phyloP scores from a whole-genome alignment of 2,329 filamentous ascomycete species.

The Penicillium sp. region DNA sequence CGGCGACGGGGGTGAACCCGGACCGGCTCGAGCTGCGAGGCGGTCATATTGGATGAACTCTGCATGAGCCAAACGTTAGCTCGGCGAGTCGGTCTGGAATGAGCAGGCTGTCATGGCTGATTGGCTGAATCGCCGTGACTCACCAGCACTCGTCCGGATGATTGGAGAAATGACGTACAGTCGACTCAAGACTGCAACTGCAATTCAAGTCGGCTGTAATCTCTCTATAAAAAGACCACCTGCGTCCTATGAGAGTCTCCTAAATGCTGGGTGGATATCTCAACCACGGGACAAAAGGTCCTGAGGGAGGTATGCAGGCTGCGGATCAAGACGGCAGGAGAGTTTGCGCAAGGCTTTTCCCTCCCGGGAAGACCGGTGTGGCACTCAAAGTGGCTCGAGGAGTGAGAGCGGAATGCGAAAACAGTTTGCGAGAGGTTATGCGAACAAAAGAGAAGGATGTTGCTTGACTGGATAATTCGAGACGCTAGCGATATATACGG shows the following conservation, averaged over 20 bases:
- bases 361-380: constrained; percentile 1
- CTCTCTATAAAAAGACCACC: constrained; percentile 5
- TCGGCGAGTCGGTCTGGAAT: background rate
- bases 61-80: constrained; percentile 10
- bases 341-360: background rate
- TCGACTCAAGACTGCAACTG: constrained; percentile 17
- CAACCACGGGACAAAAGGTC: background rate
- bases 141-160: constrained; percentile 12
- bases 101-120: constrained; percentile 9
- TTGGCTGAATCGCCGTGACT: constrained; percentile 17
- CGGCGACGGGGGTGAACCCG: constrained; percentile 35
- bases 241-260: constrained; percentile 1
- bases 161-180: constrained; percentile 17
- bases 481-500: background rate
- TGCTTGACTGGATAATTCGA: background rate
- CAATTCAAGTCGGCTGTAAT: background rate
- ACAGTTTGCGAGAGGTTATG: background rate
- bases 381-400: background rate
- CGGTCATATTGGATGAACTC: constrained; percentile 28
- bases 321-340: background rate
- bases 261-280: background rate
- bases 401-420: background rate
- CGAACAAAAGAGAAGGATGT: background rate
- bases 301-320: background rate
- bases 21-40: constrained; percentile 20